Evolutionary conservation across 1,284 basidiomycete genomes (phyloP), one percentile per base, ranked within the genome.

Genomic region (Cutaneotrichosporon cyanovorans): DNA sequence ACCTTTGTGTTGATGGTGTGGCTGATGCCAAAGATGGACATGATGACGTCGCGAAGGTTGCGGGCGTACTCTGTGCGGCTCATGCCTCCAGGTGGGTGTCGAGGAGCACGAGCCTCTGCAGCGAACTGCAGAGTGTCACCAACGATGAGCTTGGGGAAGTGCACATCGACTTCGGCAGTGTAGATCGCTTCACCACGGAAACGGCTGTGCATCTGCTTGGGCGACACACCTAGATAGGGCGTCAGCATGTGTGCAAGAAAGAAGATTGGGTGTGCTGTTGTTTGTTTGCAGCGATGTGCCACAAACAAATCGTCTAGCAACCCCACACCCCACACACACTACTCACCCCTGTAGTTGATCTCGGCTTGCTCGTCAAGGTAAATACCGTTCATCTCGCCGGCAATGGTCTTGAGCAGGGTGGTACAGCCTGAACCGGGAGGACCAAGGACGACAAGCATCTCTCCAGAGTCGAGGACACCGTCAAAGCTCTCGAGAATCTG

Each of bases 371-470:
- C 72, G 34, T 68, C 65, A 31, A 75, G 59, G 47, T 63, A 72
- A 55, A 75, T 74, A 9, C 75, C 74, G 51, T 76, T 74, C 43
- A 72, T 77, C 58, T 80, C 75, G 31, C 76, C 76, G 1, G 77
- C 72, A 47, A 81, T 74, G 11, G 76, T 74, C 62, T 80, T 73
- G 55, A 80, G 64, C 37, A 72, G 69, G 0, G 78, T 71, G 46
- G 80, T 60, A 59, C 87, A 88, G 45, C 53, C 71, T 58, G 80
- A 48, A 81, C 74, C 64, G 78, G 83, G 81, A n/a, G 83, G 66
- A 12, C 80, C 65, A 6, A 76, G 72, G n/a, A 76, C 67, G 48
- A 85, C 71, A 9, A 69, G 53, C 66, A 81, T 77, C 68, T 81
- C 78, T 36, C 75, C 77, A 0, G 73, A 62, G 42, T 73, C 63